Conservation (phyloP, 768 basidiomycete genomes). For the Ramaria sp. region DNA sequence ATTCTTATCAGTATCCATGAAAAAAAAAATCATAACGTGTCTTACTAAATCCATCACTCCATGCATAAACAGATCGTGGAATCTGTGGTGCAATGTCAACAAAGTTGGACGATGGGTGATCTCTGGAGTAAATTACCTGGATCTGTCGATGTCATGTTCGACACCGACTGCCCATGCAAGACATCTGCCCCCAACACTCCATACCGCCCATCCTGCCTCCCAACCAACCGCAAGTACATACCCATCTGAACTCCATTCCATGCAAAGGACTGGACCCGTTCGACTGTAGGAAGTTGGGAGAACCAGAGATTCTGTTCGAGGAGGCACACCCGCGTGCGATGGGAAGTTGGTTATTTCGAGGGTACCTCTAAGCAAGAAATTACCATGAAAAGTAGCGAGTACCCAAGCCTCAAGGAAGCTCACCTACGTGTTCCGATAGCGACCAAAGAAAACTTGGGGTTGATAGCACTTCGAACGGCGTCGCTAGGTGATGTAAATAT, state of each 20-base stretch:
- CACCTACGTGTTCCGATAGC: conserved; percentile 72
- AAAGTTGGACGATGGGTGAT: conserved; percentile 4
- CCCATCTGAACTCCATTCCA: conserved; percentile 95
- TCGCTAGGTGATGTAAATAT: conserved; percentile 56
- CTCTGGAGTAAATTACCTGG: conserved; percentile 23
- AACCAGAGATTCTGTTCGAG: conserved; percentile 49
- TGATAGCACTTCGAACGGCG: conserved; percentile 59
- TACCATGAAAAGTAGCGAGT: not conserved
- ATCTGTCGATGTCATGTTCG: conserved; percentile 48
- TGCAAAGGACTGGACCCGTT: conserved; percentile 49
- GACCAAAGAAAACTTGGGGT: conserved; percentile 70
- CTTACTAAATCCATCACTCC: conserved; percentile 67
- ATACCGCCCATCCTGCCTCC: conserved; percentile 81
- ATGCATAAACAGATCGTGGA: conserved; percentile 79
- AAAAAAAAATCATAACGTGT: not conserved
- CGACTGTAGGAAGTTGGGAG: conserved; percentile 51
- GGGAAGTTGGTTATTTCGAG: conserved; percentile 64
- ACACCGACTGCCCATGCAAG: conserved; percentile 67
- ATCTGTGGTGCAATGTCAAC: conserved; percentile 20
- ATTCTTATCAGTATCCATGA: not conserved
- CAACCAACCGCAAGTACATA: conserved; percentile 92
- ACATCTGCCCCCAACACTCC: conserved; percentile 83
- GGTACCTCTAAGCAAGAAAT: conserved; percentile 35
- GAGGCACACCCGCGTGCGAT: conserved; percentile 42
- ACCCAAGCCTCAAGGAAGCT: conserved; percentile 10